Evolutionary conservation across 768 basidiomycete species (phyloP).

Genomic region (Russula virescens): DNA sequence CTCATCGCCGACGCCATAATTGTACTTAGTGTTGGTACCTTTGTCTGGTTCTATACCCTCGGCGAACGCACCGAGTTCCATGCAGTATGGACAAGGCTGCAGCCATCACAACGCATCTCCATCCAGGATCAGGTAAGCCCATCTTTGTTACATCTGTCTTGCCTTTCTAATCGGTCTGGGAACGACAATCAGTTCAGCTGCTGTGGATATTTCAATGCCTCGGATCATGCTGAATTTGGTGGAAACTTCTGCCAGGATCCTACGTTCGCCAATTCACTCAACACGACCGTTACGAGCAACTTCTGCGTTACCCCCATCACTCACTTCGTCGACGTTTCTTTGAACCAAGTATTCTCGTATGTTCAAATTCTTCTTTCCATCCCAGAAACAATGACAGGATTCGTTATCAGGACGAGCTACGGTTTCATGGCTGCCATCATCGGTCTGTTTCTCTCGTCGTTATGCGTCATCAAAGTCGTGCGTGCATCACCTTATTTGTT

Average conservation of each 20-base stretch:
- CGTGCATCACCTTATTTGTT: conserved; percentile 27
- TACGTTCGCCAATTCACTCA: conserved; percentile 29
- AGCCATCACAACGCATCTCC: conserved; percentile 41
- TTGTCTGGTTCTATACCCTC: conserved; percentile 80
- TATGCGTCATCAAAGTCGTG: conserved; percentile 87
- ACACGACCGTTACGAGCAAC: conserved; percentile 36
- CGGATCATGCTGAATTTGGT: conserved; percentile 51
- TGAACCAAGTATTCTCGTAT: conserved; percentile 83
- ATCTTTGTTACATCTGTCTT: conserved; percentile 20
- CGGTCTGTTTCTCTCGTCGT: conserved; percentile 68
- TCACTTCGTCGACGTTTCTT: conserved; percentile 57
- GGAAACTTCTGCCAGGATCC: conserved; percentile 51
- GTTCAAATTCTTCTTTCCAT: conserved; percentile 29
- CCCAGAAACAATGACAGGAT: neutral
- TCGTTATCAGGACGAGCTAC: conserved; percentile 45
- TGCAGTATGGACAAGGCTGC: conserved; percentile 45
- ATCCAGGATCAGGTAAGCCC: conserved; percentile 65
- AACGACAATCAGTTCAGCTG: conserved; percentile 53
- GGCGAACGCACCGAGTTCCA: conserved; percentile 65
- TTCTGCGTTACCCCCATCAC: conserved; percentile 75
- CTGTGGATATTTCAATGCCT: conserved; percentile 70
- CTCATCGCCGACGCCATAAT: conserved; percentile 60
- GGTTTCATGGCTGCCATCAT: conserved; percentile 80
- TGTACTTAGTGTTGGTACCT: conserved; percentile 59
- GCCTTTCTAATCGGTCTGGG: neutral